phyloP scores from a whole-genome alignment of 768 basidiomycete species.

The Pleurotus giganteus region DNA sequence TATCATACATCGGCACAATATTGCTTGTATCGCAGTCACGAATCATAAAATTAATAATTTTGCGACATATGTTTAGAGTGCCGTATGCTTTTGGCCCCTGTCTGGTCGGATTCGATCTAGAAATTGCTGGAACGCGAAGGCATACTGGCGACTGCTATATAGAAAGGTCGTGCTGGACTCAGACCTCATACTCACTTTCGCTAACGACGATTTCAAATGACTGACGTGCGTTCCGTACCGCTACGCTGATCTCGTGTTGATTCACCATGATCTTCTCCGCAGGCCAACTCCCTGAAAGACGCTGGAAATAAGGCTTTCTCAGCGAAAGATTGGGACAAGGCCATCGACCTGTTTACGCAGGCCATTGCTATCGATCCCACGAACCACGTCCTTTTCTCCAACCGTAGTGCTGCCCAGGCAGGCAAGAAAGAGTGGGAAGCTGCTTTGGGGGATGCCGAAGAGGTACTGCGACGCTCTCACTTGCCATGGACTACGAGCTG shows the following conservation, averaged over 20 bases:
- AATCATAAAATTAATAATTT: no score
- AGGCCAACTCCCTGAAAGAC: slow-evolving; percentile 74
- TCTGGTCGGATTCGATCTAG: no score
- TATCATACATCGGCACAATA: no score
- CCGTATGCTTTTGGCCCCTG: no score
- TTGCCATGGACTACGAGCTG: not conserved
- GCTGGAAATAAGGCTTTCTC: slow-evolving; percentile 95
- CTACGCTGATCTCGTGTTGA: not conserved
- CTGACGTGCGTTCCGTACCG: not conserved
- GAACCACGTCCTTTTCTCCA: slow-evolving; percentile 91
- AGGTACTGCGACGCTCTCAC: slow-evolving; percentile 44
- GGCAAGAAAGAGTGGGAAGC: slow-evolving; percentile 76
- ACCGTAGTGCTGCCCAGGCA: slow-evolving; percentile 88
- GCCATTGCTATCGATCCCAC: slow-evolving; percentile 80
- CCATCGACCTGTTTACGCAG: slow-evolving; percentile 78
- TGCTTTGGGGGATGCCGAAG: slow-evolving; percentile 86
- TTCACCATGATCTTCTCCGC: slow-evolving; percentile 2
- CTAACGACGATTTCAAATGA: no score
- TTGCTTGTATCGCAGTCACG: no score
- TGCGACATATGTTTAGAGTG: no score
- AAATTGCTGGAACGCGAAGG: no score
- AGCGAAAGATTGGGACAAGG: slow-evolving; percentile 88
- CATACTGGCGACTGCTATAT: no score
- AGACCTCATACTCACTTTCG: no score
- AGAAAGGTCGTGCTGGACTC: no score